Percentiles rank a stretch among this genome's conserved stretches.
Conservation (phyloP, 179 eudicot species). For the Beta lomatogona region DNA sequence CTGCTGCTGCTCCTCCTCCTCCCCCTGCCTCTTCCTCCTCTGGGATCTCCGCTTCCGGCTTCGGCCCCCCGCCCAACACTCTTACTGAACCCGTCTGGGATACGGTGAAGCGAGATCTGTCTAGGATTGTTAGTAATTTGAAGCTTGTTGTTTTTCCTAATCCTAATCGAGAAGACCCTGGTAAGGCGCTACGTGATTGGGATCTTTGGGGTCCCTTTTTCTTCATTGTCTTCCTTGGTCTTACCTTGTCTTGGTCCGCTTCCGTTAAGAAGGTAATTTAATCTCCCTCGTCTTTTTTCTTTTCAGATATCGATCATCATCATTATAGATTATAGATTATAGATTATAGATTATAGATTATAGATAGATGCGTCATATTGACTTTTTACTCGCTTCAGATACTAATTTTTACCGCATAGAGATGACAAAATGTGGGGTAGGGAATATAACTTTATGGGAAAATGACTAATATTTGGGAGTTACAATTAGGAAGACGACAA, state of each 20-base stretch:
- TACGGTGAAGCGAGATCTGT: constrained; percentile 80
- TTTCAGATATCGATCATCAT: not conserved
- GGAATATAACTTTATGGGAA: no score
- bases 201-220: constrained; percentile 98
- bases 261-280: constrained; percentile 76
- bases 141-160: constrained; percentile 95
- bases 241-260: constrained; percentile 94
- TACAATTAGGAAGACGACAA: no score
- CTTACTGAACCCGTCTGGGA: constrained; percentile 96
- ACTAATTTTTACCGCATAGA: no score
- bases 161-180: constrained; percentile 83
- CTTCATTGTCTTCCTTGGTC: constrained; percentile 94
- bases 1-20: constrained; percentile 31
- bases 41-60: constrained; percentile 41
- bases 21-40: constrained; percentile 24
- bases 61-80: constrained; percentile 77
- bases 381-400: no score
- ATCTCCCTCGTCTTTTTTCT: not conserved
- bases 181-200: constrained; percentile 94
- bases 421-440: no score
- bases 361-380: no score
- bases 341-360: no score
- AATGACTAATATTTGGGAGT: no score
- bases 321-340: no score
- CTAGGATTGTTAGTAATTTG: constrained; percentile 80